Conservation (phyloP, 495 filamentous ascomycete species). For the Darksidea phi region DNA sequence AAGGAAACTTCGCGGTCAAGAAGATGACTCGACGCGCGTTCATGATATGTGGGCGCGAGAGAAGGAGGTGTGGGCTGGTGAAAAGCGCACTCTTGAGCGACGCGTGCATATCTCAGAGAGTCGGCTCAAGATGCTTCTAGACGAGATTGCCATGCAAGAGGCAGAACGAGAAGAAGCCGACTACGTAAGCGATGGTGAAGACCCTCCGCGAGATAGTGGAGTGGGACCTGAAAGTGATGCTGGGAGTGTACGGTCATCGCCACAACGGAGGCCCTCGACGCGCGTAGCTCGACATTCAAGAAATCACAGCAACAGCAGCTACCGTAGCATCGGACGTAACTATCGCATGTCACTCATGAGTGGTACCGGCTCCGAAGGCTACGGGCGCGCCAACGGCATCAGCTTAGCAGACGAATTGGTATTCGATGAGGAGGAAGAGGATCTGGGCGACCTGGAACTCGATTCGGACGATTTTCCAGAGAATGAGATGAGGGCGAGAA, state of each 20-base stretch:
- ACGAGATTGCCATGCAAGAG: slow-evolving; percentile 77
- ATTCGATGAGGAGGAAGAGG: slow-evolving; percentile 70
- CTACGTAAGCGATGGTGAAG: slow-evolving; percentile 54
- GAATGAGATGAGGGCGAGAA: slow-evolving; percentile 39
- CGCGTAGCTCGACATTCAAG: slow-evolving; percentile 56
- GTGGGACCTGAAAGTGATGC: slow-evolving; percentile 65
- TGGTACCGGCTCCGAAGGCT: slow-evolving; percentile 47
- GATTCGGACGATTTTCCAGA: slow-evolving; percentile 44
- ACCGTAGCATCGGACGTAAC: slow-evolving; percentile 45
- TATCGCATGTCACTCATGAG: slow-evolving; percentile 66
- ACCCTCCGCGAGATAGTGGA: slow-evolving; percentile 48
- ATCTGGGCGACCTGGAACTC: slow-evolving; percentile 43
- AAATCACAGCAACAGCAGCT: slow-evolving; percentile 65
- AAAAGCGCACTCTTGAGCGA: slow-evolving; percentile 76
- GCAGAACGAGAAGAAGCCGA: slow-evolving; percentile 51
- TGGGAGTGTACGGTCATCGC: slow-evolving; percentile 68
- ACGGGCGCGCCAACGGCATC: slow-evolving; percentile 62
- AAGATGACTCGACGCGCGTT: slow-evolving; percentile 77
- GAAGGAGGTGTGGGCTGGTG: slow-evolving; percentile 75
- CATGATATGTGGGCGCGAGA: slow-evolving; percentile 78
- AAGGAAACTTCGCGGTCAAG: slow-evolving; percentile 73
- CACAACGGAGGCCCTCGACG: slow-evolving; percentile 50
- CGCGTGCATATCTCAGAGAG: slow-evolving; percentile 84
- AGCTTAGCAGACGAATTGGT: slow-evolving; percentile 89
- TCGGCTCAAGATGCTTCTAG: slow-evolving; percentile 75